Base-by-base conservation (phyloP, 1,284 basidiomycete genomes). In the Quambalaria eucalypti region DNA sequence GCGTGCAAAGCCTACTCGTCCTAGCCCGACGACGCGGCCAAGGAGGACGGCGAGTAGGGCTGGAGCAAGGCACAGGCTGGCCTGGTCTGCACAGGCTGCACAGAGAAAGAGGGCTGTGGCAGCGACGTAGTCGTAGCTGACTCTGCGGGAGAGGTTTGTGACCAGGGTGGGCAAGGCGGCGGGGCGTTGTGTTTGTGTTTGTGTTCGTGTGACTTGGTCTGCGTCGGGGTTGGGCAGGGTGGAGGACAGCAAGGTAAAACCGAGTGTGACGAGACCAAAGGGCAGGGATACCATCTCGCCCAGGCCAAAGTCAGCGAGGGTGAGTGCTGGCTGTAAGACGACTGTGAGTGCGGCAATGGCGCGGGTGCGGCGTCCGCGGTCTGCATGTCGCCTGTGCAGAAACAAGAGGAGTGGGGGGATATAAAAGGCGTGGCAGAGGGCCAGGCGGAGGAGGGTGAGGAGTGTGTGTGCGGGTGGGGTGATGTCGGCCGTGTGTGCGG, bases 61-160 rank as follows among this genome's bases (percentile, higher is more conserved):
- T 6, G 92, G 92, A 0, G 88, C 87, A 74, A 90, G 96, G 75
- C 93, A 95, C 10, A 96, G 79, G 4, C 88, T 86, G 90, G 95
- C 95, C 76, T 95, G 91, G 76, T 96, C 95, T 81, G 95, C 95
- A 2, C 86, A 82, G 16, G 96, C 80, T 64, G 87, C 87, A 30
- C 85, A 79, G 7, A 88, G 86, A 65, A 95, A 93, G 60, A 80
- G 83, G n/a, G 87, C 72, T 5, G 88, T 87, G 1, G 88, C 91
- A 0, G 84, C 63, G 2, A 87, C 74, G 72, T 96, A 75, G 46
- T 70, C 63, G 59, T 69, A 70, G 55, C 68, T 70, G 25, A 75
- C 56, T 16, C 62, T 58, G 12, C 66, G 61, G 36, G 69, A 72
- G 26, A 74, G 65, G 36, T 65, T 64, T 36, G 54, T 59, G 19